Conservation (phyloP, 768 basidiomycete species). For the Lactifluus subvellereus region DNA sequence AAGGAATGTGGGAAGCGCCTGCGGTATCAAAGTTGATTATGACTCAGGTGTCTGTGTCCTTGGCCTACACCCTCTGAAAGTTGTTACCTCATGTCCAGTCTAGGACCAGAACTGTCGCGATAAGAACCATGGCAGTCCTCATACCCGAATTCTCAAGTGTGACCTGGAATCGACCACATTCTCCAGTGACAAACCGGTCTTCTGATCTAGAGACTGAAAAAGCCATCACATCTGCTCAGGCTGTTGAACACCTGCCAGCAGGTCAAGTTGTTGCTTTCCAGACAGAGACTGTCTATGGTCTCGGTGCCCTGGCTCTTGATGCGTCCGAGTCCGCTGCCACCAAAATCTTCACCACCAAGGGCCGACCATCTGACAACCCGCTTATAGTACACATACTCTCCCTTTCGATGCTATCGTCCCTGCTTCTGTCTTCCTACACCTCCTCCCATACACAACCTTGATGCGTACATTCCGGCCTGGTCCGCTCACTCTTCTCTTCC, state of each 20-base stretch:
- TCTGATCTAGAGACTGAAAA: conserved; percentile 45
- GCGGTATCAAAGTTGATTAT: no score
- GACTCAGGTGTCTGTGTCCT: no score
- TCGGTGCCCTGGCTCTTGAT: conserved; percentile 81
- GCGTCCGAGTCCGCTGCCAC: conserved; percentile 48
- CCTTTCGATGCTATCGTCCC: conserved; percentile 64
- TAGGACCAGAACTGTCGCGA: no score
- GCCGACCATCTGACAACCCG: conserved; percentile 92
- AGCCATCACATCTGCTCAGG: conserved; percentile 50
- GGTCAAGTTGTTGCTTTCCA: conserved; percentile 78
- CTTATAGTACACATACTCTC: conserved; percentile 96
- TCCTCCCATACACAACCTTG: conserved; percentile 64
- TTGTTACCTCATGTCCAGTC: no score
- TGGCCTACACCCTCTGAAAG: no score
- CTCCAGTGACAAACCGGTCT: conserved; percentile 40
- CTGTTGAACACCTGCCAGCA: conserved; percentile 48
- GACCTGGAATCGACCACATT: conserved; percentile 61
- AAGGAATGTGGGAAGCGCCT: no score
- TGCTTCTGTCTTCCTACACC: conserved; percentile 62
- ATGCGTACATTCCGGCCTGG: conserved; percentile 94
- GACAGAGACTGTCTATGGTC: conserved; percentile 97
- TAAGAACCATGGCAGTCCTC: conserved; percentile 21
- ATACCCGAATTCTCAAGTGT: conserved; percentile 49
- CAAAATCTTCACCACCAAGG: conserved; percentile 83
- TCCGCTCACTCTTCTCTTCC: conserved; percentile 87